Percentiles rank a stretch among this genome's conserved stretches.
phyloP scores from a whole-genome alignment of 768 basidiomycete genomes.

The Lactarius sanguifluus region DNA sequence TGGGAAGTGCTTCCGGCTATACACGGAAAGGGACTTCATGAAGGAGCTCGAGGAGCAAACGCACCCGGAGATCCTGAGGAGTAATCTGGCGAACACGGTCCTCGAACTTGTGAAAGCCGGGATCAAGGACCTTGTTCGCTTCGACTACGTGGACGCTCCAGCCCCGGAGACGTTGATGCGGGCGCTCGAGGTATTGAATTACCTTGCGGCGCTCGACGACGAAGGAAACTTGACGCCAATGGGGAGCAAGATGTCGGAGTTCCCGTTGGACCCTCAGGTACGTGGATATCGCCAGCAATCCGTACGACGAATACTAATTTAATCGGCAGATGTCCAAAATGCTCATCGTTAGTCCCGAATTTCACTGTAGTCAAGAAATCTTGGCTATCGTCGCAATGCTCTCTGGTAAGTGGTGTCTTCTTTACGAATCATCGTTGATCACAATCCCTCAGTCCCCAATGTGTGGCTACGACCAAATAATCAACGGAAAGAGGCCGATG shows the following conservation, averaged over 20 bases:
- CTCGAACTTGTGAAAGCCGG: conserved; percentile 94
- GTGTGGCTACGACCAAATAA: conserved; percentile 92
- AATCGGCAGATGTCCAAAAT: conserved; percentile 76
- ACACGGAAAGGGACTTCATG: conserved; percentile 98
- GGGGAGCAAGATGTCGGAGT: conserved; percentile 94
- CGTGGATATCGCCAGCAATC: not conserved
- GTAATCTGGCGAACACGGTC: conserved; percentile 91
- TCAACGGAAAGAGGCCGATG: conserved; percentile 86
- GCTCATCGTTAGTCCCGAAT: conserved; percentile 92
- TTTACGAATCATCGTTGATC: not conserved
- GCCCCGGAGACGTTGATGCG: conserved; percentile 97
- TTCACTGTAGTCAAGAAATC: conserved; percentile 94
- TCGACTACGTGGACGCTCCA: conserved; percentile 91
- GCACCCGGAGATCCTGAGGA: conserved; percentile 91
- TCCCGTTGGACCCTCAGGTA: conserved; percentile 97
- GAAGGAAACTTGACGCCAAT: conserved; percentile 87
- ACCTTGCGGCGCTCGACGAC: conserved; percentile 88
- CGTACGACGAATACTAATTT: not conserved
- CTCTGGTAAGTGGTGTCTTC: conserved; percentile 56
- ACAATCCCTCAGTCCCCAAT: conserved; percentile 66
- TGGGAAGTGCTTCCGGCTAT: conserved; percentile 95
- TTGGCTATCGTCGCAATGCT: conserved; percentile 96
- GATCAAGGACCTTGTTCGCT: conserved; percentile 86
- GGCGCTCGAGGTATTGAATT: conserved; percentile 91
- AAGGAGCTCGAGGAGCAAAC: conserved; percentile 96